A percentile compares a stretch with the other conserved stretches of the same genome.
Evolutionary conservation across 2,329 filamentous ascomycete species (phyloP).

Genomic region (Fusarium miscanthi): DNA sequence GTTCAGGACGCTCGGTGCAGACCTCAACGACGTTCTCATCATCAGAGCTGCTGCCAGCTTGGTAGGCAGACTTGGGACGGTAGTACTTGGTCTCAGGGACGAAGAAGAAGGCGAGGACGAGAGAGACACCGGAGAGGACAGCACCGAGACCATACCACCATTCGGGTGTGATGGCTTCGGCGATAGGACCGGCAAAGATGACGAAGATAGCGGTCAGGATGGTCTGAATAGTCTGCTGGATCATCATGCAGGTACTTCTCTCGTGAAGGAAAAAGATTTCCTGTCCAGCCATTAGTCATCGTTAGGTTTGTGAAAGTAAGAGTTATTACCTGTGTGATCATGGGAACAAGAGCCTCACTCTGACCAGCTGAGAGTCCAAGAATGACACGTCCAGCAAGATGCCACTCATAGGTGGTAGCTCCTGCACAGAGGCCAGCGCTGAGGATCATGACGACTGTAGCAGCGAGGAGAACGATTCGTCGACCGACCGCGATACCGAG

Average conservation of each 20-base stretch:
- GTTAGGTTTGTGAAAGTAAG: accelerated
- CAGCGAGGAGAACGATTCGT: constrained; percentile 35
- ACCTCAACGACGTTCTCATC: constrained; percentile 8
- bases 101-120: constrained; percentile 11
- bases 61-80: constrained; percentile 11
- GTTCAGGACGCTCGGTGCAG: constrained; percentile 31
- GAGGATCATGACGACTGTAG: constrained; percentile 37
- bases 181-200: constrained; percentile 19
- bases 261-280: constrained; percentile 41
- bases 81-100: constrained; percentile 20
- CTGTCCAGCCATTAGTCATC: background rate
- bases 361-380: constrained; percentile 36
- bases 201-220: constrained; percentile 27
- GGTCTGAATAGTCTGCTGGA: constrained; percentile 37
- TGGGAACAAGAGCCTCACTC: constrained; percentile 29
- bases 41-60: constrained; percentile 1
- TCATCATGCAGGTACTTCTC: constrained; percentile 34
- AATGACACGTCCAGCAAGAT: constrained; percentile 29
- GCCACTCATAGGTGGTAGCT: constrained; percentile 37
- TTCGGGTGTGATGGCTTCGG: constrained; percentile 5
- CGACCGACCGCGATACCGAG: constrained; percentile 37
- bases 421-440: constrained; percentile 32
- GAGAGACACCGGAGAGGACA: constrained; percentile 4
- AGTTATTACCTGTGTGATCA: constrained; percentile 15
- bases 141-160: constrained; percentile 26